Base-by-base conservation (phyloP, 2,329 filamentous ascomycete species). In the Bipolaris zeicola region DNA sequence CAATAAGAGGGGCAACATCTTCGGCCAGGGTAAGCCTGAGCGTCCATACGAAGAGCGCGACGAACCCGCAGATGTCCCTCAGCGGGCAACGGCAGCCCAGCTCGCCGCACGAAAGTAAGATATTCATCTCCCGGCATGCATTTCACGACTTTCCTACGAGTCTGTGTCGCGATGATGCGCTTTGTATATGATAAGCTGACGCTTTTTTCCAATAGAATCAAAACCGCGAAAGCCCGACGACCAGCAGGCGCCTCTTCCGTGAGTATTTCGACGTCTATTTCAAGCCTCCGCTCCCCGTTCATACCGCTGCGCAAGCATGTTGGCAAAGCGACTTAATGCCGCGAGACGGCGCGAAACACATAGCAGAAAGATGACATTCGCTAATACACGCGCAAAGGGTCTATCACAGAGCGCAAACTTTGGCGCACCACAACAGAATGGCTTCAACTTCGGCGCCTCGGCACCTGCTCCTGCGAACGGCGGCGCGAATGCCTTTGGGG, bases 61-160 rank as follows among this genome's bases (percentile, higher is more conserved):
- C 33, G 73, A 74, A 47, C 75, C 75, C 26, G 77, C 76, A 44
- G 81, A 83, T 2, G 74, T 76, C 63, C 78, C 79, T 24, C 77
- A 79, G 64, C 78, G 77, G 71, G 82, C 83, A 33, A 84, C 82
- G 26, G 82, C 82, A 37, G 82, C 82, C 37, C 82, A 85, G 72
- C 48, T 84, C 72, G 82, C 83, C 31, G 75, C 71, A 57, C 79
- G 83, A 75, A 84, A 80, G 83, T 85, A 76, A 79, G 83, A 84
- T 44, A 60, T 36, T 50, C 39, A 50, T 53, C 34, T 26, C 24
- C 51, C 26, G 26, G 33, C 42, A 56, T 26, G 26, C 24, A 36
- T 22, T 41, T 26, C 37, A 22, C 47, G 22, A n/a, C 46, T 10
- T 43, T 20, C 3, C 36, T 13, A 18, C 10, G 22, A 20, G 24